Percentiles rank a stretch among this genome's conserved stretches.
phyloP scores from a whole-genome alignment of 2,329 filamentous ascomycete genomes.

The Ophiostoma quercus region DNA sequence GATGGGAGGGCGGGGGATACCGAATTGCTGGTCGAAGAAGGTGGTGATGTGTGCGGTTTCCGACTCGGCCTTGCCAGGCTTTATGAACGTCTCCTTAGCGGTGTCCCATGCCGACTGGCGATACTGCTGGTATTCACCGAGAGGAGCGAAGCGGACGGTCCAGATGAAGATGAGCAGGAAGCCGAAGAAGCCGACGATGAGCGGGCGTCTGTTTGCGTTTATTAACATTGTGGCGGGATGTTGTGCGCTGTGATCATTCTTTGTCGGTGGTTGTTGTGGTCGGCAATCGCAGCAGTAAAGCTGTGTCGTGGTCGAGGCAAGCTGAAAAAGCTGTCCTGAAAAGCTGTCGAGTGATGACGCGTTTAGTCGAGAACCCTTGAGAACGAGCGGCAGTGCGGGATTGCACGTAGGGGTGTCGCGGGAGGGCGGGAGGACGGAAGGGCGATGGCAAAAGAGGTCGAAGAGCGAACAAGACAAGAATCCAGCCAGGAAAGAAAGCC shows the following conservation, averaged over 20 bases:
- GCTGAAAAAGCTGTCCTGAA: neutral
- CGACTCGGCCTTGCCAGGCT: neutral
- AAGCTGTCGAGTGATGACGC: slow-evolving; percentile 3
- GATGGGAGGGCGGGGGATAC: slow-evolving; percentile 20
- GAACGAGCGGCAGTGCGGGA: slow-evolving; percentile 1
- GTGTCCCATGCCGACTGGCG: slow-evolving; percentile 24
- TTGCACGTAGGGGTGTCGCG: neutral
- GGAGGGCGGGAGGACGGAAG: neutral
- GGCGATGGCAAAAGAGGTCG: neutral
- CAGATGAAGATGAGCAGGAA: slow-evolving; percentile 25
- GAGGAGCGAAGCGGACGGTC: slow-evolving; percentile 20
- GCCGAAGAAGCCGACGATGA: slow-evolving; percentile 20
- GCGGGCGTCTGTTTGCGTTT: slow-evolving; percentile 25
- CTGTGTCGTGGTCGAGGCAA: neutral
- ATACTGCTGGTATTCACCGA: slow-evolving; percentile 24
- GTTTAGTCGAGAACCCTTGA: slow-evolving; percentile 1
- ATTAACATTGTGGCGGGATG: slow-evolving; percentile 5
- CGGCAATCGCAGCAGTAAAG: neutral
- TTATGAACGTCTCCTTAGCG: slow-evolving; percentile 25
- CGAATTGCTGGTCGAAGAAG: slow-evolving; percentile 35
- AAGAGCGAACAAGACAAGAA: neutral
- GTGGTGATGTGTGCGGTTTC: neutral
- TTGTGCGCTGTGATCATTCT: slow-evolving; percentile 10
- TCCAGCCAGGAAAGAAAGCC: neutral
- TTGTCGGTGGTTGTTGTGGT: neutral